Conservation (phyloP, 768 basidiomycete genomes). For the Hemileccinum impolitum region DNA sequence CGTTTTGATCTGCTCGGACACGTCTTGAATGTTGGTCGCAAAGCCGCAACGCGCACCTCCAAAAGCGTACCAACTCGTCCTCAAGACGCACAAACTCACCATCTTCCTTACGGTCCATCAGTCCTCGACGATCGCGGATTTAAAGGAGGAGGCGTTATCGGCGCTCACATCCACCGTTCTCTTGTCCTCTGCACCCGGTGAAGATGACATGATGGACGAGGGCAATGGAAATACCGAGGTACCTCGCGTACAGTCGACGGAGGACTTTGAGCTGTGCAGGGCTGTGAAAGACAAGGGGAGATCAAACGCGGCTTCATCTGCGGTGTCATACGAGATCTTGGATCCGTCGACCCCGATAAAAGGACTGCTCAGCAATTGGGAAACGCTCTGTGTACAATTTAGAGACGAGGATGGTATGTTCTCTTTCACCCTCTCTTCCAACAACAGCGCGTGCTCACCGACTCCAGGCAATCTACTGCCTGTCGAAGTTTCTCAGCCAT, state of each 20-base stretch:
- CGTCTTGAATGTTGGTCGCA: background rate
- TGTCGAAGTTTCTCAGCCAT: conserved; percentile 55
- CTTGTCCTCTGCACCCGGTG: conserved; percentile 22
- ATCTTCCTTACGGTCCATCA: conserved; percentile 57
- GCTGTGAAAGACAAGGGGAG: conserved; percentile 50
- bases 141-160: conserved; percentile 62
- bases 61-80: conserved; percentile 62
- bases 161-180: conserved; percentile 53
- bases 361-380: conserved; percentile 59
- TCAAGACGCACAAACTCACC: conserved; percentile 72
- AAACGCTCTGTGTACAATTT: conserved; percentile 65
- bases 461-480: conserved; percentile 54
- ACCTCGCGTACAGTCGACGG: conserved; percentile 33
- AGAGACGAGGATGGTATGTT: conserved; percentile 53
- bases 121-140: conserved; percentile 48
- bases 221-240: conserved; percentile 18
- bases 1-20: too few species aligned
- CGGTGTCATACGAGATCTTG: conserved; percentile 47
- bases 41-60: conserved; percentile 55
- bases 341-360: conserved; percentile 43
- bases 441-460: background rate
- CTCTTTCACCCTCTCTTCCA: background rate
- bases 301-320: conserved; percentile 30
- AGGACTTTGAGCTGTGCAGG: conserved; percentile 66
- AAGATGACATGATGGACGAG: conserved; percentile 21